Evolutionary conservation across 1,284 basidiomycete species (phyloP), one percentile per base, ranked within the genome.

Genomic region (Malassezia arunalokei): DNA sequence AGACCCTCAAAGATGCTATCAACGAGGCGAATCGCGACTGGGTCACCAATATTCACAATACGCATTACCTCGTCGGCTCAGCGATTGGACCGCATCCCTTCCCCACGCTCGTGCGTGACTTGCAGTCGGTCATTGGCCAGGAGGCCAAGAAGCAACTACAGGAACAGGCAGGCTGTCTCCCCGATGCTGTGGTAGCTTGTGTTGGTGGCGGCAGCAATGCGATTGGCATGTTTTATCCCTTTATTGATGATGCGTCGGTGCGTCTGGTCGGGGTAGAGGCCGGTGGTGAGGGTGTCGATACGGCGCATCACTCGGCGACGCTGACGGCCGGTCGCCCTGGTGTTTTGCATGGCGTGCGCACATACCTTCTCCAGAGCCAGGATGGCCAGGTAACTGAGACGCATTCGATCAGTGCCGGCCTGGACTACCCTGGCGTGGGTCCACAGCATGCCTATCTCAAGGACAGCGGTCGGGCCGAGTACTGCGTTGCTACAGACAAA

Each of bases 41-140:
- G 94, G 92, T 96, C 17, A 90, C 91, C 40, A 92, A 96, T 75
- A 81, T 99, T 31, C 54, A 53, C 42, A 74, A 65, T 15, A 96
- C 92, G 1, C 90, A 98, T 77, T 99, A 96, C 77, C 82, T 95
- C 59, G 87, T 98, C 61, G 94, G 94, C 37, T 95, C 90, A 17
- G 89, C 85, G 31, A 95, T 98, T 63, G 94, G 94, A 6, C 94
- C 94, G 14, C 92, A 96, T 74, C 94, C 94, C 1, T 98, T 98
- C 82, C 94, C 94, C 1, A 95, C 91, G 31, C 87, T 99, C 56
- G 92, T 99, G 42, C 84, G 92, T 50, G 94, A 99, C 76, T 96
- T 94, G 81, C 94, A 98, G 75, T 83, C 85, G 60, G 81, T 98
- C 46, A 98, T 99, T 62, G 86, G 92, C 3, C 79, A 84, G 68